These are phyloP conservation scores for Crithidia sp. DNA, from an alignment of 208 protist species.

Conservation along the genomic window DNA sequence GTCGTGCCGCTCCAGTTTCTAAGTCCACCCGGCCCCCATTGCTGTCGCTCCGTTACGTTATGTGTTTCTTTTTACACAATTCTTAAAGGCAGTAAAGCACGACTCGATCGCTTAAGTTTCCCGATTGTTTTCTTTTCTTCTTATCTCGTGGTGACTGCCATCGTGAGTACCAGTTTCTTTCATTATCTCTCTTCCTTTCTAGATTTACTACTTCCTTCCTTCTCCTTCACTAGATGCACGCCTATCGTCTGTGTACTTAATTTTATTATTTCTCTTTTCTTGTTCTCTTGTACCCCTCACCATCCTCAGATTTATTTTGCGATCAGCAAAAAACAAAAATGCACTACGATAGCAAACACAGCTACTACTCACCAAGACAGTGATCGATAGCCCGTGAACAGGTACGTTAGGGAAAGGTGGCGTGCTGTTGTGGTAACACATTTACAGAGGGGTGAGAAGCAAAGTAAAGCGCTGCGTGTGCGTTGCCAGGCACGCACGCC, in stretches of 20 bases:
- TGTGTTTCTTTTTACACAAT: too few species aligned
- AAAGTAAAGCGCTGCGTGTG: too few species aligned
- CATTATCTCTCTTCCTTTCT: slow-evolving; percentile 26
- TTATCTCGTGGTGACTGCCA: too few species aligned
- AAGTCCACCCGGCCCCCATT: not conserved
- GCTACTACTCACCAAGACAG: too few species aligned
- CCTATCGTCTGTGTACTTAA: too few species aligned
- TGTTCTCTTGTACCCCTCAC: slow-evolving; percentile 13
- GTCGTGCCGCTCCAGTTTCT: slow-evolving; percentile 31
- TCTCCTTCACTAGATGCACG: not conserved
- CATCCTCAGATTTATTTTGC: not conserved
- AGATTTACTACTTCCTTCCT: slow-evolving; percentile 15
- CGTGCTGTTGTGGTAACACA: too few species aligned
- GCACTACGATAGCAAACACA: too few species aligned
- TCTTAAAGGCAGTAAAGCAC: too few species aligned
- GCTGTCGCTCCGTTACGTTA: not conserved
- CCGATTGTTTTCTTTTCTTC: slow-evolving; percentile 22
- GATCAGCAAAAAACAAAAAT: not conserved
- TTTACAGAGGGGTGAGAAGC: too few species aligned
- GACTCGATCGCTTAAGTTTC: not conserved
- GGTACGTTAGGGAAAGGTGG: too few species aligned
- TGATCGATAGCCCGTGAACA: too few species aligned
- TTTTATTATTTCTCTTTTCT: not conserved
- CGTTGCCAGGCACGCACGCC: too few species aligned
- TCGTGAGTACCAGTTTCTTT: not conserved